Percentiles rank a stretch among this genome's conserved stretches.
Evolutionary conservation across 257 asterid genomes (phyloP).

Genomic region (Avicennia marina): DNA sequence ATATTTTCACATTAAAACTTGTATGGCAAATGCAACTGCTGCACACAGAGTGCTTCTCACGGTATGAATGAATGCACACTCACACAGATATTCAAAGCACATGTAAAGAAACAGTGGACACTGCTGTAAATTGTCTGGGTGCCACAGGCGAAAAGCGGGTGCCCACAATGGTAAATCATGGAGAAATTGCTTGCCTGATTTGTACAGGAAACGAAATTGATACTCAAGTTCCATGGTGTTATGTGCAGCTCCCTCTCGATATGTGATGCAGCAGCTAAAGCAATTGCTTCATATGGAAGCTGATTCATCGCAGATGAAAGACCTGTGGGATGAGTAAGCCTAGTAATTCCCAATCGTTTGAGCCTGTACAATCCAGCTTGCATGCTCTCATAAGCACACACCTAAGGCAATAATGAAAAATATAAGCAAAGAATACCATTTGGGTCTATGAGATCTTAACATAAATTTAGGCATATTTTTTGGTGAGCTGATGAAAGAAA

Average conservation of each 20-base stretch:
- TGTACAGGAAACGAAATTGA: conserved; percentile 91
- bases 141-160: no score
- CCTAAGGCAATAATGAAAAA: conserved; percentile 40
- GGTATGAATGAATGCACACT: background rate
- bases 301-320: conserved; percentile 97
- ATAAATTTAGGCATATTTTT: conserved; percentile 5
- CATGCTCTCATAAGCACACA: conserved; percentile 99
- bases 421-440: conserved; percentile 7
- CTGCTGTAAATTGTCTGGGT: no score
- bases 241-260: conserved; percentile 98
- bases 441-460: background rate
- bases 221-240: conserved; percentile 97
- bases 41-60: conserved; percentile 1
- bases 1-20: background rate
- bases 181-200: conserved; percentile 57
- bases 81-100: no score
- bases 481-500: background rate
- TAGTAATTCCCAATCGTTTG: conserved; percentile 83
- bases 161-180: conserved; percentile 1
- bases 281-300: conserved; percentile 98
- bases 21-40: background rate
- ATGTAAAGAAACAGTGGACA: no score
- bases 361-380: conserved; percentile 94
- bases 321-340: conserved; percentile 71
- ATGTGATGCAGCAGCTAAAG: conserved; percentile 99